Evolutionary conservation across 306 rosid genomes (phyloP), one percentile per base, ranked within the genome.

Genomic region (Crotalaria pallida): DNA sequence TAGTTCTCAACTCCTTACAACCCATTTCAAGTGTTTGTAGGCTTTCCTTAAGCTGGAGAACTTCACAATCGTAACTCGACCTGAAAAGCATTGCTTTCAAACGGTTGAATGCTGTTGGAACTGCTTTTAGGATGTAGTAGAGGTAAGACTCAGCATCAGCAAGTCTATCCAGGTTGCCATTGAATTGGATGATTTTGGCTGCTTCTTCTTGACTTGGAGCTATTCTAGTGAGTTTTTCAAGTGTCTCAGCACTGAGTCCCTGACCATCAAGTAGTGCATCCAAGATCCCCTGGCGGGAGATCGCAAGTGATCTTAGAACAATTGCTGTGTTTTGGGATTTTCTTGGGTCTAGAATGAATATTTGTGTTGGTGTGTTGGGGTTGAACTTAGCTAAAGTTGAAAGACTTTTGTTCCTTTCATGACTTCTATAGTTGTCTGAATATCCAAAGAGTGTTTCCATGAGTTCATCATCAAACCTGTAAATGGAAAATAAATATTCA

Each of bases 391-490:
- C 53, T 66, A 77, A 41, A 58, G 59, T 73, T 27, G 86, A 77
- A 36, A 74, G 49, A 48, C 50, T 58, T 27, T 26, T 67, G 16
- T 61, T 75, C 76, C 82, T 79, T 75, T 80, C 86, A 9, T 73
- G 70, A 1, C 69, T 74, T 74, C 72, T 80, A 29, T 52, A 48
- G 70, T 59, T 81, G 29, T 61, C 57, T 12, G 84, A 76, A 56
- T 88, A 90, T 36, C 97, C 97, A 65, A 94, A 91, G 19, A 94
- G 84, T 58, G 84, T 84, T 69, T 84, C 92, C 80, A 94, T 94
- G 45, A 91, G 86, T 53, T 86, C 88, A 52, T 88, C 95, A 73
- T 91, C 95, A 57, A 94, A 76, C 79, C 98, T 94, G 76, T 27
- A 52, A n/a, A 50, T 1, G n/a, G 45, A 7, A 68, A 49, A 66